Evolutionary conservation across 179 eudicot species (phyloP).

Genomic region (Beta lomatogona): DNA sequence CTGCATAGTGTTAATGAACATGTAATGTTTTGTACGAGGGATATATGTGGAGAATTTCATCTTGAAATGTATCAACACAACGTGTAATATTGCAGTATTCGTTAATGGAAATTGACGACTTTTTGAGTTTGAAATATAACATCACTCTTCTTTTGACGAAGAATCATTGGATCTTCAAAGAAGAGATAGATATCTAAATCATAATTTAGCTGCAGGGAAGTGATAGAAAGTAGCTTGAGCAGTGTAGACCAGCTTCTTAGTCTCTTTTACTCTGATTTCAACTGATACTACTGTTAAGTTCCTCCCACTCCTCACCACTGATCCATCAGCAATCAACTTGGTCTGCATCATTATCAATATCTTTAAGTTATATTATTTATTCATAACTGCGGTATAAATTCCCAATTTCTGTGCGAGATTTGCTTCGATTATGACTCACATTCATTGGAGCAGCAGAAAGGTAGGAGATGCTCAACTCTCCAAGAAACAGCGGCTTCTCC

Average conservation of each 20-base stretch:
- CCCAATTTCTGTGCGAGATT: neutral
- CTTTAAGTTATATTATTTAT: neutral
- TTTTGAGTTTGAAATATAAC: neutral
- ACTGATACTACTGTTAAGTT: constrained; percentile 57
- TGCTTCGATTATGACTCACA: constrained; percentile 37
- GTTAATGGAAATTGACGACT: neutral
- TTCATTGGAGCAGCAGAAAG: constrained; percentile 59
- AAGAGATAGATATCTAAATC: neutral
- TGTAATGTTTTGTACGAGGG: neutral
- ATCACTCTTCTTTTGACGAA: neutral
- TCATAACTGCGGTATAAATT: neutral
- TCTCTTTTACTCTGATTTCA: constrained; percentile 51
- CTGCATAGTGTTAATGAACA: neutral
- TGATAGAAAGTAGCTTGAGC: constrained; percentile 58
- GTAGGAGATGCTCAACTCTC: constrained; percentile 64
- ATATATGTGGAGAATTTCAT: neutral
- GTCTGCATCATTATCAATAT: constrained; percentile 39
- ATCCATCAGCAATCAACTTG: constrained; percentile 53
- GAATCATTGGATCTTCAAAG: neutral
- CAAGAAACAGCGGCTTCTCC: constrained; percentile 73
- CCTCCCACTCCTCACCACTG: constrained; percentile 67
- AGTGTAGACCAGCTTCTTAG: constrained; percentile 43
- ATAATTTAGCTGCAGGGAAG: constrained; percentile 26
- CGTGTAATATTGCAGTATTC: neutral
- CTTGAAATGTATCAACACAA: neutral